Percentiles rank a stretch among this genome's conserved stretches.
These are phyloP conservation scores for Wallemia ichthyophaga DNA, from an alignment of 1,284 basidiomycete genomes.

Conservation along the genomic window DNA sequence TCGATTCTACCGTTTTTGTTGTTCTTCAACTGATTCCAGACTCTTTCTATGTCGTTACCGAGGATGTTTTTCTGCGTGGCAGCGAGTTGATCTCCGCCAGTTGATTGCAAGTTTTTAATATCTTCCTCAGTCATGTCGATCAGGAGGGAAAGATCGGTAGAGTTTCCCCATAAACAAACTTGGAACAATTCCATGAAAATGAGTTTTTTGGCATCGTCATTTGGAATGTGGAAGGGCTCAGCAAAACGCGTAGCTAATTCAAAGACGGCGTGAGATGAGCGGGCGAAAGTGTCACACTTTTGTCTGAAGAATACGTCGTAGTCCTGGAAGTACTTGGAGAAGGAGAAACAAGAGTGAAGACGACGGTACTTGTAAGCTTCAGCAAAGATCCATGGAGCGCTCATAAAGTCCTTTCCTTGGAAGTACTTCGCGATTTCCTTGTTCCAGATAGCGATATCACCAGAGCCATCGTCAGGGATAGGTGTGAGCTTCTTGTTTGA, in stretches of 20 bases:
- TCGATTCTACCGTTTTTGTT: slow-evolving; percentile 58
- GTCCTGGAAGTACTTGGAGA: slow-evolving; percentile 66
- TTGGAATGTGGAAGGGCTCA: slow-evolving; percentile 39
- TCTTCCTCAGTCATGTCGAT: slow-evolving; percentile 99
- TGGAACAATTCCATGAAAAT: slow-evolving; percentile 47
- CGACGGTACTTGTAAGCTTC: slow-evolving; percentile 95
- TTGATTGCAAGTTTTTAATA: slow-evolving; percentile 88
- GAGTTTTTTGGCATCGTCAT: slow-evolving; percentile 44
- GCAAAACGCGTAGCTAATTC: slow-evolving; percentile 81
- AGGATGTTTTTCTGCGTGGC: slow-evolving; percentile 89
- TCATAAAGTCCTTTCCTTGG: slow-evolving; percentile 83
- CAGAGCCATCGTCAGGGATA: slow-evolving; percentile 74
- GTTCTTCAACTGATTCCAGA: slow-evolving; percentile 54
- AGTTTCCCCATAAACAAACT: slow-evolving; percentile 86
- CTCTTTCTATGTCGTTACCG: slow-evolving; percentile 43
- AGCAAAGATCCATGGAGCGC: slow-evolving; percentile 69
- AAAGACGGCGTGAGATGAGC: slow-evolving; percentile 72
- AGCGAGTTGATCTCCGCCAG: slow-evolving; percentile 76
- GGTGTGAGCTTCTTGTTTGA: slow-evolving; percentile 48
- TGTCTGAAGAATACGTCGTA: slow-evolving; percentile 68
- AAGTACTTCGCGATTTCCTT: slow-evolving; percentile 83
- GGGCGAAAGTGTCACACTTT: slow-evolving; percentile 87
- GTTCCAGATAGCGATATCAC: slow-evolving; percentile 86
- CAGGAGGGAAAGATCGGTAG: slow-evolving; percentile 79
- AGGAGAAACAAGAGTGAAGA: slow-evolving; percentile 77